These are phyloP conservation scores for Penicillium canariense DNA, from an alignment of 495 filamentous ascomycete genomes.

Conservation along the genomic window DNA sequence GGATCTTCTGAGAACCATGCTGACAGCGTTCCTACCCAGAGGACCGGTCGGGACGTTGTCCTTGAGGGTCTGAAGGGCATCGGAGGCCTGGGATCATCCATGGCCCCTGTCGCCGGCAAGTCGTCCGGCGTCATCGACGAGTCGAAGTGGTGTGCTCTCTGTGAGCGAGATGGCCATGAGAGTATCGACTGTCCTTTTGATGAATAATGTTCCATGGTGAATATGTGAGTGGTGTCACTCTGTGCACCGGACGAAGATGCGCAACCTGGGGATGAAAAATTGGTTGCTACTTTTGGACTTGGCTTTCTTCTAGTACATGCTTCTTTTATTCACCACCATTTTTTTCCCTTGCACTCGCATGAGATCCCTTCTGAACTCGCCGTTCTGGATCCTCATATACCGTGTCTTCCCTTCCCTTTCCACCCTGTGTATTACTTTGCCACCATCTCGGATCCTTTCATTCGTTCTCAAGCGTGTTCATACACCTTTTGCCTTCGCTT, in stretches of 20 bases:
- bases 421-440: constrained; percentile 20
- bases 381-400: not conserved
- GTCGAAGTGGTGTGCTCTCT: constrained; percentile 94
- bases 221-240: constrained; percentile 11
- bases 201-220: constrained; percentile 57
- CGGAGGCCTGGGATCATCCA: constrained; percentile 34
- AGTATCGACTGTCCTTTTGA: constrained; percentile 95
- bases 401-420: constrained; percentile 10
- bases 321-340: constrained; percentile 9
- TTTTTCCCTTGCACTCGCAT: not conserved
- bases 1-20: constrained; percentile 13
- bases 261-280: constrained; percentile 3
- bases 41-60: constrained; percentile 53
- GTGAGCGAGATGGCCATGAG: constrained; percentile 93
- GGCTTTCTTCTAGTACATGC: constrained; percentile 18
- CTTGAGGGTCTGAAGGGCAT: constrained; percentile 66
- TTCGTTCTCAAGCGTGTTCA: constrained; percentile 9
- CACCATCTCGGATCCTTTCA: constrained; percentile 11
- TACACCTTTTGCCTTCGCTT: constrained; percentile 6
- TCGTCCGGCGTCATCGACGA: constrained; percentile 74
- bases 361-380: constrained; percentile 9
- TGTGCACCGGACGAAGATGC: constrained; percentile 3
- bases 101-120: constrained; percentile 68
- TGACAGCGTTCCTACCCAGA: constrained; percentile 26
- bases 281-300: constrained; percentile 6